Conservation (phyloP, 768 basidiomycete species). For the Phallus indusiatus region DNA sequence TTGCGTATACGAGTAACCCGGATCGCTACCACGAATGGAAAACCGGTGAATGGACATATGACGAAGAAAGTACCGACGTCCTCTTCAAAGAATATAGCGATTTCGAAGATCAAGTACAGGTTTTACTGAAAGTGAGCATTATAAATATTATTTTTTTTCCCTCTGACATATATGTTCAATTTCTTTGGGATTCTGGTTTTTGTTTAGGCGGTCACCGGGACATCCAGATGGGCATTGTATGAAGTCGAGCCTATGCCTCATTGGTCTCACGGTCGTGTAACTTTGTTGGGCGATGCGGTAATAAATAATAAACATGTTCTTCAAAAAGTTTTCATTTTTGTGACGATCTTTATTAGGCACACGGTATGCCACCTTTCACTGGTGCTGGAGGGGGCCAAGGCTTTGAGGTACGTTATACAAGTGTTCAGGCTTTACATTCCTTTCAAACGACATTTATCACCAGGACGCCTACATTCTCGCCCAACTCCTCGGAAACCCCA, state of each 20-base stretch:
- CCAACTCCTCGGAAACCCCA: slow-evolving; percentile 33
- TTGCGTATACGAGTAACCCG: neutral
- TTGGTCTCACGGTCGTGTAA: slow-evolving; percentile 45
- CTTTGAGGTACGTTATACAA: slow-evolving; percentile 25
- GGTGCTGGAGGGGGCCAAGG: slow-evolving; percentile 35
- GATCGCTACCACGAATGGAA: neutral
- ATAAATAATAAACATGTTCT: neutral
- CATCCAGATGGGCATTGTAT: slow-evolving; percentile 56
- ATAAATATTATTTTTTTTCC: neutral
- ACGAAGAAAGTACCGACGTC: slow-evolving; percentile 23
- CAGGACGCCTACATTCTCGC: slow-evolving; percentile 31
- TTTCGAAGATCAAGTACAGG: slow-evolving; percentile 54
- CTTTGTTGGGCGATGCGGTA: slow-evolving; percentile 34
- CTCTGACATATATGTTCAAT: slow-evolving; percentile 1
- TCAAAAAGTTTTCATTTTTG: neutral
- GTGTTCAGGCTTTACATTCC: slow-evolving; percentile 7
- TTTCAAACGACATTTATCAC: slow-evolving; percentile 23
- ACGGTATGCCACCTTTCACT: slow-evolving; percentile 32
- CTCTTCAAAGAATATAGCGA: slow-evolving; percentile 31
- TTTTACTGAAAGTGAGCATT: slow-evolving; percentile 39
- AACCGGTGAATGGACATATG: neutral
- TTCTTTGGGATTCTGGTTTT: too few species aligned
- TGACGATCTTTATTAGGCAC: slow-evolving; percentile 16
- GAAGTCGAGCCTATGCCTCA: slow-evolving; percentile 40
- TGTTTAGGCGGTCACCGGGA: slow-evolving; percentile 39